These are phyloP conservation scores for Aspergillus sp. DNA, from an alignment of 2,329 filamentous ascomycete species.

Conservation along the genomic window DNA sequence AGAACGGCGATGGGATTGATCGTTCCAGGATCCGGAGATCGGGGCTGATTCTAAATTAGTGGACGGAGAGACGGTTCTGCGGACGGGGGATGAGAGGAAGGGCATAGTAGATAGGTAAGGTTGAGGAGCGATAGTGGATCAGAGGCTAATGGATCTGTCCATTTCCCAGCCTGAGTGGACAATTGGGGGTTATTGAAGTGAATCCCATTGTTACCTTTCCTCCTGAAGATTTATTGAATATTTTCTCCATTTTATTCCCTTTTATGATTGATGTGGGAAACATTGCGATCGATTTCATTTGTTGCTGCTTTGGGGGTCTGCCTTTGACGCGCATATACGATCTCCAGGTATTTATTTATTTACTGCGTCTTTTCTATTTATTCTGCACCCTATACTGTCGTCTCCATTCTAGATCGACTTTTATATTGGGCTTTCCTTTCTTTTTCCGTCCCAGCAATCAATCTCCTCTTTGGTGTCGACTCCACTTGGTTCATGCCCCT, in stretches of 20 bases:
- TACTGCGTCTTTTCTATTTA: neutral
- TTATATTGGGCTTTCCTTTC: neutral
- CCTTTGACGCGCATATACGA: too few species aligned
- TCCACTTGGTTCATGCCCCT: slow-evolving; percentile 1
- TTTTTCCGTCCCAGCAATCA: neutral
- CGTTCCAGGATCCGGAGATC: neutral
- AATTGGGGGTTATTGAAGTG: neutral
- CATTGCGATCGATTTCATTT: too few species aligned
- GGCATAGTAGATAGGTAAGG: neutral
- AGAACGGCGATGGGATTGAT: neutral
- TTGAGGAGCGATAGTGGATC: neutral
- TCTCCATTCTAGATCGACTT: neutral
- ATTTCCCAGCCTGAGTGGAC: neutral
- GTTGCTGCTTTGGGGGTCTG: too few species aligned
- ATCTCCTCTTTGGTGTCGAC: neutral
- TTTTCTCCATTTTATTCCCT: neutral
- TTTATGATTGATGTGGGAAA: too few species aligned
- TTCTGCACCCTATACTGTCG: neutral
- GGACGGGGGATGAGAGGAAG: too few species aligned
- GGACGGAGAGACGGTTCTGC: neutral
- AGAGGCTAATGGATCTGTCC: neutral
- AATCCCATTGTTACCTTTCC: neutral
- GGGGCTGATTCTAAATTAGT: neutral
- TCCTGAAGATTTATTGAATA: neutral
- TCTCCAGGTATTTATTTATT: neutral